A percentile compares a stretch with the other conserved stretches of the same genome.
These are phyloP conservation scores for Carex myosuroides DNA, from an alignment of 176 grass and related monocot genomes.

Conservation along the genomic window DNA sequence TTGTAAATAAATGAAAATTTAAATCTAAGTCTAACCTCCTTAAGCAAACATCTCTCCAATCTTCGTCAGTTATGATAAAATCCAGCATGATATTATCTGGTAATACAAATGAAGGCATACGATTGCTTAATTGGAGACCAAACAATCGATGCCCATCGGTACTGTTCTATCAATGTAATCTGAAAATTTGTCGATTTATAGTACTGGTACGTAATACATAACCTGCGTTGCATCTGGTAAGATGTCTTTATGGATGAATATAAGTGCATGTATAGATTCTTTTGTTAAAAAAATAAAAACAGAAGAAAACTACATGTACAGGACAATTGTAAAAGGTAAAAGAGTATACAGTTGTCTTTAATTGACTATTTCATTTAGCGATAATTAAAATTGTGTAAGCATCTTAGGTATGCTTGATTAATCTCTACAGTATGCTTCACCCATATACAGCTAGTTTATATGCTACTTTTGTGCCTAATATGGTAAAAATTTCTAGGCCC, in stretches of 20 bases:
- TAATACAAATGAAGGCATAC: too few species aligned
- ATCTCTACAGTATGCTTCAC: neutral
- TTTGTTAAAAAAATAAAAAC: neutral
- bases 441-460: neutral
- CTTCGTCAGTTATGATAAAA: neutral
- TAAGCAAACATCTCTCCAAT: neutral
- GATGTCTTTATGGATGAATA: neutral
- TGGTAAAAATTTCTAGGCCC: neutral
- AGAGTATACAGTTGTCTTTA: neutral
- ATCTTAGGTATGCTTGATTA: neutral
- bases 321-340: neutral
- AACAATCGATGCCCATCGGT: too few species aligned
- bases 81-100: too few species aligned
- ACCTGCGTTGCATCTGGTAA: too few species aligned
- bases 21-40: neutral
- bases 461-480: neutral
- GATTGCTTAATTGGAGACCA: too few species aligned
- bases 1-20: neutral
- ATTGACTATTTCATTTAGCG: neutral
- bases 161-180: too few species aligned
- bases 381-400: neutral
- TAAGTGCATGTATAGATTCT: neutral
- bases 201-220: too few species aligned
- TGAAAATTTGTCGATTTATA: too few species aligned
- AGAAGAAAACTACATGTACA: neutral